phyloP scores from a whole-genome alignment of 2,329 filamentous ascomycete species.

The Aspergillus melleus region DNA sequence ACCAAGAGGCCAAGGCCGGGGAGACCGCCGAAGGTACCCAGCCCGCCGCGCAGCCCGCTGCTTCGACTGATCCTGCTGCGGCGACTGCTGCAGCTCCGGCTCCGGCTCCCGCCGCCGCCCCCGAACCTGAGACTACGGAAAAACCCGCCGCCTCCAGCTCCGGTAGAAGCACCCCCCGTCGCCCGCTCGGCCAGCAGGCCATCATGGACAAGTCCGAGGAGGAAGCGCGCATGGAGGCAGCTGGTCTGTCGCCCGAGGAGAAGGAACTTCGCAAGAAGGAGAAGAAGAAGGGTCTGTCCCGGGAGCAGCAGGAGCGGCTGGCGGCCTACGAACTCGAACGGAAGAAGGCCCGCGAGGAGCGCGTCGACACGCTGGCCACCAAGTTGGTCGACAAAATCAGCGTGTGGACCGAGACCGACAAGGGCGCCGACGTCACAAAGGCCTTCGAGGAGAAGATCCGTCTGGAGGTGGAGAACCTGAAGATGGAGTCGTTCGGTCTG shows the following conservation, averaged over 20 bases:
- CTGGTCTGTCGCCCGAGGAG: conserved; percentile 69
- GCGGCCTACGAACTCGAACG: conserved; percentile 86
- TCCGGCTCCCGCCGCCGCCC: conserved; percentile 48
- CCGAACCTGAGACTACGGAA: conserved; percentile 29
- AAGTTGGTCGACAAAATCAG: conserved; percentile 89
- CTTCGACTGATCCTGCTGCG: conserved; percentile 43
- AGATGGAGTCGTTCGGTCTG: conserved; percentile 98
- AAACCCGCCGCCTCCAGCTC: conserved; percentile 33
- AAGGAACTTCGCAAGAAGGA: conserved; percentile 76
- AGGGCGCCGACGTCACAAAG: conserved; percentile 75
- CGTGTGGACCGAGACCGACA: conserved; percentile 97
- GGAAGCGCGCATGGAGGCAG: conserved; percentile 64
- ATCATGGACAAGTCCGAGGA: conserved; percentile 88
- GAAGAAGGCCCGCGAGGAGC: conserved; percentile 79
- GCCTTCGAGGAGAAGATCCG: conserved; percentile 94
- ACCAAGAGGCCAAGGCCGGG: conserved; percentile 45
- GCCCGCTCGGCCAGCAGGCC: conserved; percentile 73
- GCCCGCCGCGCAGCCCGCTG: conserved; percentile 16
- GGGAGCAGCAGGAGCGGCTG: conserved; percentile 91
- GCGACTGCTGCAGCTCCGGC: conserved; percentile 36
- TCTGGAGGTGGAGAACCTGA: conserved; percentile 94
- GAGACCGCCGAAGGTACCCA: conserved; percentile 33
- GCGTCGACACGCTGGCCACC: conserved; percentile 76
- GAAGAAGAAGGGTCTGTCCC: conserved; percentile 86
- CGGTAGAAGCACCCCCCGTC: conserved; percentile 50